Conservation (phyloP, 208 protist genomes). For the Polymyxa betae region DNA sequence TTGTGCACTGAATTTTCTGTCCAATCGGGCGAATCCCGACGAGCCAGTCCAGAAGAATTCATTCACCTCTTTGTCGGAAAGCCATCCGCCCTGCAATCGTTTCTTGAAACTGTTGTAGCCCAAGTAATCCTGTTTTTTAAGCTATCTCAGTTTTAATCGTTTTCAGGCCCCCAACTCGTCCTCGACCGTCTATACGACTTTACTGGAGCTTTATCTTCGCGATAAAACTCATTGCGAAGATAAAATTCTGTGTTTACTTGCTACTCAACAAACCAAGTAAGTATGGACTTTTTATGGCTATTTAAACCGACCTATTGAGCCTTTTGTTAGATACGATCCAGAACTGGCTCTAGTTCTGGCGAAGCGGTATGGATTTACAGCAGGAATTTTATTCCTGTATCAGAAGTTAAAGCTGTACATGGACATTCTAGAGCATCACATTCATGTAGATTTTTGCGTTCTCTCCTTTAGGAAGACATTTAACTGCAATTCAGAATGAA, state of each 20-base stretch:
- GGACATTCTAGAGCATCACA: conserved; percentile 49
- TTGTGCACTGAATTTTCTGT: conserved; percentile 22
- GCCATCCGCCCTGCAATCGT: neutral
- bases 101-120: conserved; percentile 17
- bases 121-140: neutral
- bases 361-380: conserved; percentile 17
- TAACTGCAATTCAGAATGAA: neutral
- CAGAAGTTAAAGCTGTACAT: conserved; percentile 37
- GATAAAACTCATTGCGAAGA: neutral
- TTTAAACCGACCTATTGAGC: neutral
- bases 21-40: neutral
- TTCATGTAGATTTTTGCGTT: neutral
- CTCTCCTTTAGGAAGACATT: neutral
- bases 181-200: conserved; percentile 27
- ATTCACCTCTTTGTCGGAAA: conserved; percentile 30
- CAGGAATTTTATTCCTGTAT: conserved; percentile 38
- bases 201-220: conserved; percentile 31
- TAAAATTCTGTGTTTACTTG: neutral
- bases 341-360: conserved; percentile 37
- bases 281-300: neutral
- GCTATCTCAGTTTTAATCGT: neutral
- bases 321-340: conserved; percentile 1
- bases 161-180: conserved; percentile 8
- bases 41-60: conserved; percentile 18
- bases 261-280: conserved; percentile 37